These are phyloP conservation scores for Mycosphaerelloides madeirae DNA, from an alignment of 2,329 filamentous ascomycete species.

Conservation along the genomic window DNA sequence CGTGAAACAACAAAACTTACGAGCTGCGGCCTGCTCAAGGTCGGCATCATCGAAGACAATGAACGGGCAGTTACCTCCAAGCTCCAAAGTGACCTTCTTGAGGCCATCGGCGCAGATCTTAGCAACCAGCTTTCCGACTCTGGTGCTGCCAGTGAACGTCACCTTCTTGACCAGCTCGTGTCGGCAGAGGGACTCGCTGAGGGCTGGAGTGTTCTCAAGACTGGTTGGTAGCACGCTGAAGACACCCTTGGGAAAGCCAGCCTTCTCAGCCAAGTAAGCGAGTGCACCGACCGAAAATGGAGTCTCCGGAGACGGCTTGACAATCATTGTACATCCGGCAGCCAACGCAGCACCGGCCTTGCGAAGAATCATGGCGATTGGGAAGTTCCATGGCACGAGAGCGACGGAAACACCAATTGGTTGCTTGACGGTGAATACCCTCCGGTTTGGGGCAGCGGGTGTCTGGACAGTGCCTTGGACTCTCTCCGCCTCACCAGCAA, in stretches of 20 bases:
- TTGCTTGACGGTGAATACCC: constrained; percentile 70
- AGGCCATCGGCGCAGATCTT: constrained; percentile 55
- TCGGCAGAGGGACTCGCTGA: constrained; percentile 52
- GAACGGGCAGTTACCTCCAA: constrained; percentile 62
- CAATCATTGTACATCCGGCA: constrained; percentile 68
- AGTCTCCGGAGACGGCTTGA: constrained; percentile 66
- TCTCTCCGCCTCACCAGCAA: constrained; percentile 57
- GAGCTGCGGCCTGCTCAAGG: constrained; percentile 51
- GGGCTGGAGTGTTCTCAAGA: constrained; percentile 50
- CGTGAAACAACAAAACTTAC: constrained; percentile 28
- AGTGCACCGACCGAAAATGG: constrained; percentile 54
- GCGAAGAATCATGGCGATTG: constrained; percentile 54
- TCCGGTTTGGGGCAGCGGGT: constrained; percentile 57
- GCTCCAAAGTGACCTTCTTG: constrained; percentile 61
- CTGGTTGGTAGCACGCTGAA: constrained; percentile 59
- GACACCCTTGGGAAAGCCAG: constrained; percentile 56
- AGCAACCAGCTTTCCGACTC: constrained; percentile 59
- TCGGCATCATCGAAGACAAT: constrained; percentile 62
- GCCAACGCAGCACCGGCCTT: constrained; percentile 65
- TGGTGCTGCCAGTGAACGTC: constrained; percentile 57
- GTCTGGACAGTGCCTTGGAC: constrained; percentile 59
- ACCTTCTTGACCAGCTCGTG: constrained; percentile 59
- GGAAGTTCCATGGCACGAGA: constrained; percentile 66
- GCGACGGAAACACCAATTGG: constrained; percentile 65
- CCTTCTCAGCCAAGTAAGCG: constrained; percentile 50